phyloP scores from a whole-genome alignment of 805 yeast genomes.

The Tetrapisispora pingtungensis region DNA sequence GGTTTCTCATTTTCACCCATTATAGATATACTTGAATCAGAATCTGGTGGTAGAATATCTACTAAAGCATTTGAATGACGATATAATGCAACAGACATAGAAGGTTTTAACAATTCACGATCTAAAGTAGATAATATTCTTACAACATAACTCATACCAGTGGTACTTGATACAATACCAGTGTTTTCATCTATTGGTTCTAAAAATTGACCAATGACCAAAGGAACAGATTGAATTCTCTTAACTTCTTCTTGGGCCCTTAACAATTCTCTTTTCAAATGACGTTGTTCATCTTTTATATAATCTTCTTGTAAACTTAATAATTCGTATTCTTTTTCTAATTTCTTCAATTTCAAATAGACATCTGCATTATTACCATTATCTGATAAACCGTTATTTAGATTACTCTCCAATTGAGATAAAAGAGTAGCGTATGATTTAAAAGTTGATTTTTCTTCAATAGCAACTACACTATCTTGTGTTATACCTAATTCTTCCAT shows the following conservation, averaged over 20 bases:
- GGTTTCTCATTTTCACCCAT: slow-evolving; percentile 91
- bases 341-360: slow-evolving; percentile 72
- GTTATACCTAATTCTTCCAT: slow-evolving; percentile 61
- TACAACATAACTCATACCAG: slow-evolving; percentile 96
- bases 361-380: slow-evolving; percentile 43
- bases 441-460: slow-evolving; percentile 26
- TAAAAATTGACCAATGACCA: slow-evolving; percentile 94
- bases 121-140: slow-evolving; percentile 90
- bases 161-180: slow-evolving; percentile 94
- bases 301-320: slow-evolving; percentile 86
- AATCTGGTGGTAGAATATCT: slow-evolving; percentile 96
- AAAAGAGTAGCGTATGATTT: slow-evolving; percentile 26
- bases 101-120: slow-evolving; percentile 86
- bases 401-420: slow-evolving; percentile 21
- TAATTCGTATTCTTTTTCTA: slow-evolving; percentile 84
- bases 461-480: slow-evolving; percentile 24
- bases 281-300: slow-evolving; percentile 96
- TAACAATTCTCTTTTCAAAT: slow-evolving; percentile 83
- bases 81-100: slow-evolving; percentile 92
- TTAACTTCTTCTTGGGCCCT: slow-evolving; percentile 98
- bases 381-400: slow-evolving; percentile 9
- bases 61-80: slow-evolving; percentile 97
- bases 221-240: slow-evolving; percentile 92
- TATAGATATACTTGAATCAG: slow-evolving; percentile 91
- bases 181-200: slow-evolving; percentile 96